Evolutionary conservation across 495 filamentous ascomycete genomes (phyloP), one percentile per base, ranked within the genome.

Genomic region (Darksidea phi): DNA sequence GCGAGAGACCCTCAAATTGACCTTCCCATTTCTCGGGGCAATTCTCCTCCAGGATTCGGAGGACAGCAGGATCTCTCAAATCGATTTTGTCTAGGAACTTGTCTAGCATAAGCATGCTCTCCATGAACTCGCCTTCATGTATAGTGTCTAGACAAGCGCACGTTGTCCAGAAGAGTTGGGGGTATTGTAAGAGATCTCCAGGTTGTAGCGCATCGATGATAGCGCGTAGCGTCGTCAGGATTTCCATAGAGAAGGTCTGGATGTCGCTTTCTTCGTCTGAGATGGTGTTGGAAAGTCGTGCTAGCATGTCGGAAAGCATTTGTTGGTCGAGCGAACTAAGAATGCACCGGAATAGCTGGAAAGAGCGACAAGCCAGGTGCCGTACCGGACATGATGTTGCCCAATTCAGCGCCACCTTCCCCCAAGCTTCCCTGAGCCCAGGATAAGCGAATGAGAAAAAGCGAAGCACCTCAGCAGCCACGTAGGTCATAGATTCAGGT

Each of bases 231-330:
- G 94, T 97, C 0, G 91, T 96, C 24, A 99, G 77, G 68, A 97
- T 96, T 69, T 99, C 94, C 87, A 97, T 90, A 1, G 95, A 95
- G 72, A 97, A 99, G 1, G 90, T 89, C 66, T 95, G 90, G 49
- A 95, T 91, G 73, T 97, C 92, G 0, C 84, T 78, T 61, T 92
- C 88, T 63, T 96, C 90, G 64, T 96, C 91, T 0, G 94, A 90
- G 59, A 99, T 95, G 0, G 92, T 97, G 73, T 96, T 97, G 2
- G 92, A 97, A 23, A 97, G 82, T 23, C 95, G 80, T 47, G 87
- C 91, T 18, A 99, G 82, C 89, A 97, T 97, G 65, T 97, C 94
- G 1, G 88, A 89, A 15, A 99, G 81, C 93, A 97, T 97, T 50
- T 83, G 75, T 57, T 92, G 91, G 69, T 97, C 95, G 21, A 97